These are phyloP conservation scores for Plectosphaerella plurivora DNA, from an alignment of 2,329 filamentous ascomycete species.

Conservation along the genomic window DNA sequence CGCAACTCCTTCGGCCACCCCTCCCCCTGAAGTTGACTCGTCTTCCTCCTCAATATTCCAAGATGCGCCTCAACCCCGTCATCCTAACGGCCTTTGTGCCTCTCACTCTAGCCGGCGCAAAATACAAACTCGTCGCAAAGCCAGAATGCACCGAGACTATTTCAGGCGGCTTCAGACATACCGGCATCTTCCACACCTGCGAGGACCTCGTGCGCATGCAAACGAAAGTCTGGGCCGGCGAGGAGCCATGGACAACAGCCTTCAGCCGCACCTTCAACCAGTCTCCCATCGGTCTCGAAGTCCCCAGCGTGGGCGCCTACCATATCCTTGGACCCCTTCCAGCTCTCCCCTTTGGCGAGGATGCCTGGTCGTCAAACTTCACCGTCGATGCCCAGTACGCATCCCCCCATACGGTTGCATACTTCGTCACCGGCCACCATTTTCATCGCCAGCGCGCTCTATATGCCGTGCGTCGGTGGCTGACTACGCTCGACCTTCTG, in stretches of 20 bases:
- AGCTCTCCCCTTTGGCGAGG: constrained; percentile 27
- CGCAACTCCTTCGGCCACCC: too few relatives aligned
- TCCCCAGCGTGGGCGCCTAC: constrained; percentile 24
- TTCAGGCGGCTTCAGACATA: background rate
- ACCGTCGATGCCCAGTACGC: constrained; percentile 34
- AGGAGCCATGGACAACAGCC: constrained; percentile 23
- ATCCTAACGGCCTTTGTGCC: too few relatives aligned
- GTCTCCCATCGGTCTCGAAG: constrained; percentile 18
- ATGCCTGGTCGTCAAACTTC: constrained; percentile 18
- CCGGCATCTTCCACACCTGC: constrained; percentile 24
- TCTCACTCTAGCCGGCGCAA: background rate
- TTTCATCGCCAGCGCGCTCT: background rate
- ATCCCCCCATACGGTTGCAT: constrained; percentile 17
- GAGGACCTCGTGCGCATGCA: constrained; percentile 34
- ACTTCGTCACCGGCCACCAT: background rate
- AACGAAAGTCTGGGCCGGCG: constrained; percentile 22
- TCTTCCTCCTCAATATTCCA: too few relatives aligned
- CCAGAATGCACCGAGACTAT: background rate
- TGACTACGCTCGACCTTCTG: background rate
- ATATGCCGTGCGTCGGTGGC: background rate
- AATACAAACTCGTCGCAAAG: background rate
- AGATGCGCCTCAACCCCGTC: too few relatives aligned
- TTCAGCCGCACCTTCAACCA: background rate
- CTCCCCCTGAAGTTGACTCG: too few relatives aligned
- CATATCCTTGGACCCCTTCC: constrained; percentile 22